Evolutionary conservation across 805 yeast species (phyloP).

Genomic region (Metschnikowia lochheadii): DNA sequence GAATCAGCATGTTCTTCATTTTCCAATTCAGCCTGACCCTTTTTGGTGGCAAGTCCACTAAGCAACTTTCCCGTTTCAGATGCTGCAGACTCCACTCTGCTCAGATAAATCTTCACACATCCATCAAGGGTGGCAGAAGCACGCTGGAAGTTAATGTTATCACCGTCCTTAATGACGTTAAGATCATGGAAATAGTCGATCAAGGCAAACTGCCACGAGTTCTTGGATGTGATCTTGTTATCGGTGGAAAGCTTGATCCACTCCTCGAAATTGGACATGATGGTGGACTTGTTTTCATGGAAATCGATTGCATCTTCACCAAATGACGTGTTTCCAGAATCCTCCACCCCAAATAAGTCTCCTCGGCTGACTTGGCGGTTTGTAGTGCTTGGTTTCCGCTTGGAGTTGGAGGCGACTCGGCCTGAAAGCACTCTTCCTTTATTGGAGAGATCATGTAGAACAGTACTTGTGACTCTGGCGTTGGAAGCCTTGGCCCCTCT

Average conservation of each 20-base stretch:
- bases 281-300: conserved; percentile 40
- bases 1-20: conserved; percentile 19
- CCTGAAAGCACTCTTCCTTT: conserved; percentile 29
- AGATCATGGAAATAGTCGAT: conserved; percentile 90
- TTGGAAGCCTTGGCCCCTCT: conserved; percentile 13
- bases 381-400: conserved; percentile 21
- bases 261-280: conserved; percentile 42
- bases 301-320: conserved; percentile 40
- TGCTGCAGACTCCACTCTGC: conserved; percentile 88
- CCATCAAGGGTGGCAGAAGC: conserved; percentile 93
- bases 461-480: conserved; percentile 14
- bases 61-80: conserved; percentile 82
- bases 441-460: conserved; percentile 27
- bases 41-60: conserved; percentile 58
- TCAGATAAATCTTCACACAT: conserved; percentile 86
- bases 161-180: conserved; percentile 68
- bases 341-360: conserved; percentile 18
- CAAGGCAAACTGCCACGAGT: conserved; percentile 87
- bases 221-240: conserved; percentile 71
- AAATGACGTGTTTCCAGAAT: conserved; percentile 14
- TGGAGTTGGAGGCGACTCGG: conserved; percentile 16
- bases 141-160: conserved; percentile 76
- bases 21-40: conserved; percentile 25
- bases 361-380: conserved; percentile 19
- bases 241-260: conserved; percentile 48